phyloP scores from a whole-genome alignment of 306 rosid species.

The Casuarina glauca region DNA sequence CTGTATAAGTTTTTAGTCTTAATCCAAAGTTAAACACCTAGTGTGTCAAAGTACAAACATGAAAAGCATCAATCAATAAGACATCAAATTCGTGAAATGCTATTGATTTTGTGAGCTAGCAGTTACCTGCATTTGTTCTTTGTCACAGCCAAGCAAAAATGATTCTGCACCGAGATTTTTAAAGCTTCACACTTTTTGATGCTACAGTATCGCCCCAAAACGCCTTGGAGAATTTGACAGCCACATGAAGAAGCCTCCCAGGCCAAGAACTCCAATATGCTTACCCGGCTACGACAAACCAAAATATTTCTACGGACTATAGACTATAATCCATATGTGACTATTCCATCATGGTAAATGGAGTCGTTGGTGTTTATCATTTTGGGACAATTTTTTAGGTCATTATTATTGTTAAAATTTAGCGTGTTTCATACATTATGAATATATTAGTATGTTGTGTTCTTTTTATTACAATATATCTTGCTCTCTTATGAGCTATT shows the following conservation, averaged over 20 bases:
- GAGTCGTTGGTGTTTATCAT: slow-evolving; percentile 7
- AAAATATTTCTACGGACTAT: slow-evolving; percentile 5
- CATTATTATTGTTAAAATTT: too few species aligned
- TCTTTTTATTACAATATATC: too few species aligned
- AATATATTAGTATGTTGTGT: too few species aligned
- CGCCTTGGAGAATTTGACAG: slow-evolving; percentile 32
- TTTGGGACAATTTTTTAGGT: slow-evolving; percentile 26
- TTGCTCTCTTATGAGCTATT: too few species aligned
- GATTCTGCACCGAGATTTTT: slow-evolving; percentile 32
- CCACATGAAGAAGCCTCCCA: slow-evolving; percentile 34
- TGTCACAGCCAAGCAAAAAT: slow-evolving; percentile 23
- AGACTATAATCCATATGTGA: slow-evolving; percentile 30
- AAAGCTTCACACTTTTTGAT: slow-evolving; percentile 28
- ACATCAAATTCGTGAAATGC: too few species aligned
- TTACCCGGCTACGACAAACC: slow-evolving; percentile 10
- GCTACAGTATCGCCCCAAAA: slow-evolving; percentile 28
- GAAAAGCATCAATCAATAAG: too few species aligned
- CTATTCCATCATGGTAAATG: slow-evolving; percentile 23
- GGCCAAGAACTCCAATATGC: slow-evolving; percentile 32
- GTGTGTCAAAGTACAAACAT: too few species aligned
- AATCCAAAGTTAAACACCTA: too few species aligned
- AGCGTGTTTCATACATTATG: too few species aligned
- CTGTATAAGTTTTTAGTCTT: slow-evolving; percentile 2
- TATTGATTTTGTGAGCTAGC: too few species aligned
- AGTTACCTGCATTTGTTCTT: slow-evolving; percentile 23